phyloP scores from a whole-genome alignment of 768 basidiomycete genomes.

The Podaxis mareebaensis region DNA sequence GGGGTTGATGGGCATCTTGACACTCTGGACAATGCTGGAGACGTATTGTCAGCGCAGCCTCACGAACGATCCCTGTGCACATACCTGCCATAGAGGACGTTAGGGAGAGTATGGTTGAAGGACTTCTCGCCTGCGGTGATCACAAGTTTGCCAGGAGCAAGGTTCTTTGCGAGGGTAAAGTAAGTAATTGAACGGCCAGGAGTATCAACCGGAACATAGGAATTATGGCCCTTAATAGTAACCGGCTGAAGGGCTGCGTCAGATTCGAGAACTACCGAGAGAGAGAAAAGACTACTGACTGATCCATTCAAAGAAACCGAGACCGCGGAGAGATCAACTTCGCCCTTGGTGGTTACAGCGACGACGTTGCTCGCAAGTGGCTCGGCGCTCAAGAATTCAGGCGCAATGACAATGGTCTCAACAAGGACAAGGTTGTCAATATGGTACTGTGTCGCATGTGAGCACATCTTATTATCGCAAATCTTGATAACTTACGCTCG shows the following conservation, averaged over 20 bases:
- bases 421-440: conserved; percentile 52
- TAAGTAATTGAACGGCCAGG: conserved; percentile 51
- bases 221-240: conserved; percentile 34
- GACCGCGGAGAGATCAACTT: conserved; percentile 41
- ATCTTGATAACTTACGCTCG: conserved; percentile 29
- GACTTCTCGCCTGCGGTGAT: conserved; percentile 41
- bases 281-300: conserved; percentile 25
- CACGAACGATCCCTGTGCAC: background rate
- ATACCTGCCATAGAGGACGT: conserved; percentile 42
- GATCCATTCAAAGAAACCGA: conserved; percentile 39
- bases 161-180: conserved; percentile 38
- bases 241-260: conserved; percentile 25
- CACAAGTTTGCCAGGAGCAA: conserved; percentile 41
- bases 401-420: conserved; percentile 44
- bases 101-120: conserved; percentile 44
- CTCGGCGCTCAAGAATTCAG: conserved; percentile 52
- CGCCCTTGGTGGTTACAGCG: conserved; percentile 50
- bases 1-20: conserved; percentile 42
- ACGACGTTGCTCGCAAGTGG: conserved; percentile 48
- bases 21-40: conserved; percentile 36
- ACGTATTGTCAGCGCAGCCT: background rate
- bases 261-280: background rate
- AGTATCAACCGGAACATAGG: conserved; percentile 45
- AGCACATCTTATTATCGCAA: background rate
- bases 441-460: conserved; percentile 35